These are phyloP conservation scores for Sclerotinia minor DNA, from an alignment of 2,329 filamentous ascomycete species.

Conservation along the genomic window DNA sequence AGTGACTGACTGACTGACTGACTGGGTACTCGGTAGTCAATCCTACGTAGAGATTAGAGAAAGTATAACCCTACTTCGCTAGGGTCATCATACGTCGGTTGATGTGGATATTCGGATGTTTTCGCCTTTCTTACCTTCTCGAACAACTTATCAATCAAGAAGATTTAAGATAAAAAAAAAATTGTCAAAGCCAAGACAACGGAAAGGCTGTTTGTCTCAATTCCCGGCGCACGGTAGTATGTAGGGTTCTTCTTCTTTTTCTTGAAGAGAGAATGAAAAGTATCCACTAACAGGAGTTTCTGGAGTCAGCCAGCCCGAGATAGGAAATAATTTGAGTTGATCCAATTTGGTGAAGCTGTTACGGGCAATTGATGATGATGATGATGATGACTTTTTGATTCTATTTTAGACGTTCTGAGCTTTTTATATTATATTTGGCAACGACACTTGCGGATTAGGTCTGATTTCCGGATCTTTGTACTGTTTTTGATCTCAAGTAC, in stretches of 20 bases:
- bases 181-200: constrained; percentile 16
- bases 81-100: not conserved
- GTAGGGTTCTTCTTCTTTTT: constrained; percentile 13
- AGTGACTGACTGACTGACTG: too few species aligned
- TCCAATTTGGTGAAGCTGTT: constrained; percentile 5
- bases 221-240: constrained; percentile 16
- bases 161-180: not conserved
- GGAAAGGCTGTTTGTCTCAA: constrained; percentile 13
- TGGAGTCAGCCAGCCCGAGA: constrained; percentile 17
- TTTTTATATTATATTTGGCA: not conserved
- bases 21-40: too few species aligned
- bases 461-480: constrained; percentile 15
- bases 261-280: not conserved
- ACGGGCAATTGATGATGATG: constrained; percentile 5
- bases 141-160: not conserved
- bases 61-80: too few species aligned
- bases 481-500: constrained; percentile 11
- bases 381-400: constrained; percentile 1
- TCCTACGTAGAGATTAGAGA: too few species aligned
- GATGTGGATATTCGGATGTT: not conserved
- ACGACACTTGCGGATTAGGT: constrained; percentile 5
- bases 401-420: constrained; percentile 3
- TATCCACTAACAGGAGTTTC: not conserved
- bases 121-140: constrained; percentile 11
- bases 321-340: constrained; percentile 5